Conservation (phyloP, 2,329 filamentous ascomycete genomes). For the Parastagonospora nodorum region DNA sequence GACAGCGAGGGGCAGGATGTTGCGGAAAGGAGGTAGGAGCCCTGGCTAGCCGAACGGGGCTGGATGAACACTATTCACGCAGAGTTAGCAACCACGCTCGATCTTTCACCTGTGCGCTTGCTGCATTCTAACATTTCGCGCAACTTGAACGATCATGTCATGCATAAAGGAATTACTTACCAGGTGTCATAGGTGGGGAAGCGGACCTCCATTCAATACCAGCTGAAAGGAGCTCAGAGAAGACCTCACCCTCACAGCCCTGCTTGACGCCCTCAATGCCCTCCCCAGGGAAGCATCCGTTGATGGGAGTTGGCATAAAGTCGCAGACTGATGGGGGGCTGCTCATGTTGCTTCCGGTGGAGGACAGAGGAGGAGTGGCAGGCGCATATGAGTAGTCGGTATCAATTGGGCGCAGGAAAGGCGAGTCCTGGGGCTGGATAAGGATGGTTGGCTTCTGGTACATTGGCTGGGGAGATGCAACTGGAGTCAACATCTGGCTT, state of each 20-base stretch:
- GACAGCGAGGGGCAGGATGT: slow-evolving; percentile 82
- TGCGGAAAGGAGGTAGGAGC: slow-evolving; percentile 73
- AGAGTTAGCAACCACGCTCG: slow-evolving; percentile 25
- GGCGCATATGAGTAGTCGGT: slow-evolving; percentile 78
- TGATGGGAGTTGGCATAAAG: slow-evolving; percentile 79
- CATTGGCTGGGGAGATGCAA: slow-evolving; percentile 74
- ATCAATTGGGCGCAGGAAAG: slow-evolving; percentile 67
- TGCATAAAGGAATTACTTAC: slow-evolving; percentile 59
- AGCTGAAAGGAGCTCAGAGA: slow-evolving; percentile 72
- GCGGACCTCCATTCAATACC: slow-evolving; percentile 77
- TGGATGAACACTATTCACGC: slow-evolving; percentile 65
- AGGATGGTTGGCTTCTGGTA: slow-evolving; percentile 77
- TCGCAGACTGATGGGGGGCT: slow-evolving; percentile 79
- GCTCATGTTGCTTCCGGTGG: slow-evolving; percentile 81
- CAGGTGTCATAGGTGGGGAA: slow-evolving; percentile 88
- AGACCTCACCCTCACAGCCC: slow-evolving; percentile 70
- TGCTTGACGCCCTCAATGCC: slow-evolving; percentile 53
- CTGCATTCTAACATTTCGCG: neutral
- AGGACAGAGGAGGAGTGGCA: slow-evolving; percentile 84
- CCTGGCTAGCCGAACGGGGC: slow-evolving; percentile 67
- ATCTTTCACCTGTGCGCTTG: neutral
- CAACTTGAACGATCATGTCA: neutral
- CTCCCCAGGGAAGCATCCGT: slow-evolving; percentile 68
- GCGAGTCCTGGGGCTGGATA: slow-evolving; percentile 62
- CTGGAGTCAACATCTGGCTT: slow-evolving; percentile 71